phyloP scores from a whole-genome alignment of 2,329 filamentous ascomycete genomes.

The Aspergillus jensenii region DNA sequence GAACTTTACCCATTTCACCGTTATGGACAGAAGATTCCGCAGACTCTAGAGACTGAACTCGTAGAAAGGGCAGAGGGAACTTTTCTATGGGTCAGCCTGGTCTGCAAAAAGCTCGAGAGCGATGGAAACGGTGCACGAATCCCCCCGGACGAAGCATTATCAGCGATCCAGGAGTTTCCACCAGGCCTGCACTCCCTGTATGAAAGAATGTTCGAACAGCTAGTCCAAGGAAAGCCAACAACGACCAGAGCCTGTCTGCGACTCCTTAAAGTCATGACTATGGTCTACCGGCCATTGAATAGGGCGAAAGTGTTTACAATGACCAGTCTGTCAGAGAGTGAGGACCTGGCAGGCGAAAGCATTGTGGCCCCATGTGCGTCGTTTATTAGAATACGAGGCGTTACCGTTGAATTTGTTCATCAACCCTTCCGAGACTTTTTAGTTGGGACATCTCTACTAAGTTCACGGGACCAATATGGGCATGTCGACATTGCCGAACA shows the following conservation, averaged over 20 bases:
- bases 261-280: not conserved
- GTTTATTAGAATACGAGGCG: not conserved
- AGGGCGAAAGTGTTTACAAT: not conserved
- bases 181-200: not conserved
- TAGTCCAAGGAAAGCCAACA: not conserved
- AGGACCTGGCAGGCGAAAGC: not conserved
- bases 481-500: not conserved
- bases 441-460: not conserved
- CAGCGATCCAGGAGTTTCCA: not conserved
- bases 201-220: not conserved
- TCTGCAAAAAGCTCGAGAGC: not conserved
- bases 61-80: not conserved
- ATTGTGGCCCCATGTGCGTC: not conserved
- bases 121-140: not conserved
- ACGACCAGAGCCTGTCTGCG: not conserved
- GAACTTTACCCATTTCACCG: not conserved
- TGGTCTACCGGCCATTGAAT: not conserved
- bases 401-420: not conserved
- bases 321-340: not conserved
- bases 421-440: not conserved
- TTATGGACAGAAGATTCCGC: not conserved
- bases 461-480: not conserved
- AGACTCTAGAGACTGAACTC: not conserved
- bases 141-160: not conserved
- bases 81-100: not conserved